A percentile compares a stretch with the other conserved stretches of the same genome.
These are phyloP conservation scores for Sideroxylon spinosum DNA, from an alignment of 179 eudicot species.

Conservation along the genomic window DNA sequence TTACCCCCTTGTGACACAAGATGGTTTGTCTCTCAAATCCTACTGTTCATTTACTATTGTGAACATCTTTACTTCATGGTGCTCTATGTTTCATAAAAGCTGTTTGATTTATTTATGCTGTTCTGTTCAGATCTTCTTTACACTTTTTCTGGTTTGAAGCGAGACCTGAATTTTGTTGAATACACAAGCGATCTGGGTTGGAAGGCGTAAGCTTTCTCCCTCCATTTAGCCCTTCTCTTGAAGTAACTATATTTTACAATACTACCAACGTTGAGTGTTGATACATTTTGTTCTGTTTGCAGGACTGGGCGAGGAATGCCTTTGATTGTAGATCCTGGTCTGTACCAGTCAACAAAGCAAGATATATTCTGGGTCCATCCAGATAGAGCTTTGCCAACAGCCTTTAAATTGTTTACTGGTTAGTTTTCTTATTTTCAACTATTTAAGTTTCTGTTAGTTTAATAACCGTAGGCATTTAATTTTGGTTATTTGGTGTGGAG, in stretches of 20 bases:
- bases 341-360: constrained; percentile 43
- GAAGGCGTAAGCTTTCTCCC: constrained; percentile 54
- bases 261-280: background rate
- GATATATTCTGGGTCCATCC: constrained; percentile 42
- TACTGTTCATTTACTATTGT: background rate
- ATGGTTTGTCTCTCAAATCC: constrained; percentile 18
- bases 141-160: constrained; percentile 46
- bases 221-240: background rate
- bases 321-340: constrained; percentile 70
- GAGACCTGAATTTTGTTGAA: constrained; percentile 62
- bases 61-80: background rate
- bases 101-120: background rate
- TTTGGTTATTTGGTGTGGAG: background rate
- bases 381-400: constrained; percentile 48
- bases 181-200: constrained; percentile 61
- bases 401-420: constrained; percentile 46
- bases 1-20: constrained; percentile 30
- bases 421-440: constrained; percentile 1
- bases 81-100: background rate
- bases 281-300: constrained; percentile 1
- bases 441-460: background rate
- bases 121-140: constrained; percentile 49
- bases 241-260: background rate
- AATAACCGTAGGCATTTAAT: background rate
- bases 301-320: constrained; percentile 40